Percentiles rank a stretch among this genome's conserved stretches.
Conservation (phyloP, 192 early-diverging fungal genomes). For the Rhizophlyctis rosea region DNA sequence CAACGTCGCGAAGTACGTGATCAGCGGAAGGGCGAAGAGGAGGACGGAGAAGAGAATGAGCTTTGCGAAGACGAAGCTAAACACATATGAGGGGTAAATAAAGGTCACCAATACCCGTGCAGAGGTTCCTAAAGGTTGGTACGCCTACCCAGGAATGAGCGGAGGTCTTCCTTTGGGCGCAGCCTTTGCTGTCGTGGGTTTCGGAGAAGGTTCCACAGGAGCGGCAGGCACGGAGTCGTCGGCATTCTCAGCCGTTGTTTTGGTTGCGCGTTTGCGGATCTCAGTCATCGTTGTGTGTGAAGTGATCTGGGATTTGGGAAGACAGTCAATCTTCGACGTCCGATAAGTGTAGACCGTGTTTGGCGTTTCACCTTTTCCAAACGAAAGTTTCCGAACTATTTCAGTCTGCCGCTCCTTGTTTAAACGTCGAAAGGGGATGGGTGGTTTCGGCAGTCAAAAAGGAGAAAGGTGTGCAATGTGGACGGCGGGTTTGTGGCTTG, state of each 20-base stretch:
- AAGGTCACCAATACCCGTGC: too few species aligned
- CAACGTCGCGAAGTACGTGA: slow-evolving; percentile 18
- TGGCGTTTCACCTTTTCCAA: too few species aligned
- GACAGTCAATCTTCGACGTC: too few species aligned
- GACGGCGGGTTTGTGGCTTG: too few species aligned
- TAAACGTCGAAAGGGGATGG: too few species aligned
- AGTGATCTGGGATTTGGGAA: too few species aligned
- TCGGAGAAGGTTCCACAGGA: background rate
- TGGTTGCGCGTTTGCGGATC: background rate
- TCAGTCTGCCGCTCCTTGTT: too few species aligned
- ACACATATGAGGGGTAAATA: background rate
- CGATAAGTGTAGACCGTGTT: too few species aligned
- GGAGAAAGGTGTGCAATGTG: too few species aligned
- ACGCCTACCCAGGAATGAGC: background rate
- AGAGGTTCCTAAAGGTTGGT: background rate
- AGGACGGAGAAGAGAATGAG: slow-evolving; percentile 29
- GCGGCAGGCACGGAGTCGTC: background rate
- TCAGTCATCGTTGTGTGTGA: background rate
- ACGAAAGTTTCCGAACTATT: too few species aligned
- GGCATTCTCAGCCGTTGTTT: background rate
- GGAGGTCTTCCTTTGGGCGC: background rate
- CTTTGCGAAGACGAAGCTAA: slow-evolving; percentile 23
- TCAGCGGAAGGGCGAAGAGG: slow-evolving; percentile 17
- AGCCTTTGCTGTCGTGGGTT: background rate
- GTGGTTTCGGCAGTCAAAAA: too few species aligned